Percentiles rank a stretch among this genome's conserved stretches.
Evolutionary conservation across 2,329 filamentous ascomycete species (phyloP).

Genomic region (Hysterium pulicare): DNA sequence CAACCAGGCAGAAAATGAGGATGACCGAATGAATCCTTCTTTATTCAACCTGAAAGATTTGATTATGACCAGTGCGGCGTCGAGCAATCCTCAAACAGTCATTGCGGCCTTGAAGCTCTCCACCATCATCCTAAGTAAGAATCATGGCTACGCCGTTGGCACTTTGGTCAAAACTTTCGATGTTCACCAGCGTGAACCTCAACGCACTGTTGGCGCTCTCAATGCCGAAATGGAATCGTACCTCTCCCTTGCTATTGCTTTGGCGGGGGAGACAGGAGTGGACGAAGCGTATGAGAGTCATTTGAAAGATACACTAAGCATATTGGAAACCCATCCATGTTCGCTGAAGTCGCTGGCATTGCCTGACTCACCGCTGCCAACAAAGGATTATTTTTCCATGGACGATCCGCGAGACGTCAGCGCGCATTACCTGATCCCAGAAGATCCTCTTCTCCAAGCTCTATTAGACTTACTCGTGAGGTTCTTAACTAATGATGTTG

Average conservation of each 20-base stretch:
- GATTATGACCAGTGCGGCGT: slow-evolving; percentile 78
- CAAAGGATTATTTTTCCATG: slow-evolving; percentile 45
- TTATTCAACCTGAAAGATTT: slow-evolving; percentile 93
- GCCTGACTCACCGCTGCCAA: slow-evolving; percentile 57
- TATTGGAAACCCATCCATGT: slow-evolving; percentile 70
- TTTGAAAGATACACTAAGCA: slow-evolving; percentile 65
- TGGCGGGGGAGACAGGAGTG: slow-evolving; percentile 67
- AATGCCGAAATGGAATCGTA: slow-evolving; percentile 72
- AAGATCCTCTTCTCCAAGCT: slow-evolving; percentile 55
- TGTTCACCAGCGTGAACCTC: slow-evolving; percentile 51
- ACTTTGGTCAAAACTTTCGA: slow-evolving; percentile 69
- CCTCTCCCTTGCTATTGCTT: slow-evolving; percentile 62
- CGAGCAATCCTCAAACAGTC: slow-evolving; percentile 82
- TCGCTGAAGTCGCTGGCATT: slow-evolving; percentile 66
- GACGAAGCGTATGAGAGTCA: slow-evolving; percentile 71
- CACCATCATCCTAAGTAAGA: slow-evolving; percentile 79
- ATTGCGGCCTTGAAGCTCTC: slow-evolving; percentile 84
- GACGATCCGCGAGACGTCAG: slow-evolving; percentile 59
- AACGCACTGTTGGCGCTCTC: slow-evolving; percentile 69
- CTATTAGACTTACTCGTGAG: slow-evolving; percentile 62
- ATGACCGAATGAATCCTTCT: slow-evolving; percentile 74
- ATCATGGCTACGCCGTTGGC: slow-evolving; percentile 80
- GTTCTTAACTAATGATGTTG: slow-evolving; percentile 87
- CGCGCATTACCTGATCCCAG: slow-evolving; percentile 59
- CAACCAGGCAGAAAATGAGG: slow-evolving; percentile 71